Percentiles rank a stretch among this genome's conserved stretches.
Conservation (phyloP, 2,329 filamentous ascomycete genomes). For the Chaetomium olivaceum region DNA sequence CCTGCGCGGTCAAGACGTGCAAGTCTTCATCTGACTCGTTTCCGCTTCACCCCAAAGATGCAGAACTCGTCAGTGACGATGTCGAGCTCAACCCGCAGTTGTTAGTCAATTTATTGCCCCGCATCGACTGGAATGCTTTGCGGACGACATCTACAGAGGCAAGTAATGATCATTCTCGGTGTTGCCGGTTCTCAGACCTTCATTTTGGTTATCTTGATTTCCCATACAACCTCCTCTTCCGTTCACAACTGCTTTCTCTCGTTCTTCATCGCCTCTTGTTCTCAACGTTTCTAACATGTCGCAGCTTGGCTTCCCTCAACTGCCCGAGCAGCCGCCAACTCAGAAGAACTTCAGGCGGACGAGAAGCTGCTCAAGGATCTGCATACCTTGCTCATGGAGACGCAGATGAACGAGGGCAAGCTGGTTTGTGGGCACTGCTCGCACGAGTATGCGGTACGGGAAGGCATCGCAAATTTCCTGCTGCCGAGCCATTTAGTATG, state of each 20-base stretch:
- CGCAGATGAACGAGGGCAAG: slow-evolving; percentile 83
- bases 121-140: slow-evolving; percentile 86
- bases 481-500: slow-evolving; percentile 86
- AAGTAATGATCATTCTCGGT: slow-evolving; percentile 34
- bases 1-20: slow-evolving; percentile 94
- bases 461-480: slow-evolving; percentile 95
- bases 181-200: not conserved
- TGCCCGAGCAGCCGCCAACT: slow-evolving; percentile 66
- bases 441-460: slow-evolving; percentile 91
- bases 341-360: slow-evolving; percentile 62
- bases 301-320: slow-evolving; percentile 75
- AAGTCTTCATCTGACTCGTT: slow-evolving; percentile 78
- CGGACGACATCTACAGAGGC: slow-evolving; percentile 76
- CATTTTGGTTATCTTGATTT: not conserved
- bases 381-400: slow-evolving; percentile 83
- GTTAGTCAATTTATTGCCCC: slow-evolving; percentile 78
- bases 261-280: not conserved
- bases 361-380: slow-evolving; percentile 74
- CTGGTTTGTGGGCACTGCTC: slow-evolving; percentile 88
- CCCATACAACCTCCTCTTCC: not conserved
- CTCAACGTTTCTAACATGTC: not conserved
- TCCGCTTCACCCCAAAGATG: slow-evolving; percentile 88
- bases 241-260: not conserved
- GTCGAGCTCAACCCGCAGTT: slow-evolving; percentile 79
- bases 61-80: slow-evolving; percentile 83